Evolutionary conservation across 192 early-diverging fungal genomes (phyloP).

Genomic region (Thoreauomyces humboldtii): DNA sequence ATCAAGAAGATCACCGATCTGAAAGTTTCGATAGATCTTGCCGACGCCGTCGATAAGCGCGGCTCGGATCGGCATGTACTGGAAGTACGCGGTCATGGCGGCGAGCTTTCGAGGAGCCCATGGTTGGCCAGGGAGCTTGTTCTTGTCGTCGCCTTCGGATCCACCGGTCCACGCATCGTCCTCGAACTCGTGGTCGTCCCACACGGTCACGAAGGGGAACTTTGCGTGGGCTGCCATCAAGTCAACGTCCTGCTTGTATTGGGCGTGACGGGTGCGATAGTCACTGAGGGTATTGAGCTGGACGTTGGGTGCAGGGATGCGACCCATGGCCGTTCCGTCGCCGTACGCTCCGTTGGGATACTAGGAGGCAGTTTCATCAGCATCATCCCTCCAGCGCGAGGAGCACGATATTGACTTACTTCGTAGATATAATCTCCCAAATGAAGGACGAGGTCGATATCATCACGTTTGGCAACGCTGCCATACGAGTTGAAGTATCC

Average conservation of each 20-base stretch:
- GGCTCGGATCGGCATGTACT: conserved; percentile 43
- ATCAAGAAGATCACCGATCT: conserved; percentile 41
- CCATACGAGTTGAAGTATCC: conserved; percentile 45
- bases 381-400: no score
- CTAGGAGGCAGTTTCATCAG: no score
- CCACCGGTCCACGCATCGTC: conserved; percentile 32
- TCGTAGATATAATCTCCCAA: conserved; percentile 47
- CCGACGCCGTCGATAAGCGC: conserved; percentile 2
- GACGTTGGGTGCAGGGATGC: conserved; percentile 33
- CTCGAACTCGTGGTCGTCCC: conserved; percentile 46
- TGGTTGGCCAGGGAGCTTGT: conserved; percentile 1
- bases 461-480: conserved; percentile 19
- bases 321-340: conserved; percentile 28
- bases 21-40: conserved; percentile 40
- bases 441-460: conserved; percentile 41
- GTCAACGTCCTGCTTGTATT: conserved; percentile 41
- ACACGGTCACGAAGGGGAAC: conserved; percentile 36
- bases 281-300: conserved; percentile 25
- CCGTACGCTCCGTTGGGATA: conserved; percentile 38
- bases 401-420: no score
- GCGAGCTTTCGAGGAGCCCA: conserved; percentile 25
- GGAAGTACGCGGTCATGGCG: conserved; percentile 44
- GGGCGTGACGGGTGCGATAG: conserved; percentile 41
- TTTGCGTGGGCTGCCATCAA: conserved; percentile 28
- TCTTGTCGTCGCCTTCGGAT: conserved; percentile 3